These are phyloP conservation scores for Chimonanthus salicifolius DNA, from an alignment of 164 flowering plant genomes.

Conservation along the genomic window DNA sequence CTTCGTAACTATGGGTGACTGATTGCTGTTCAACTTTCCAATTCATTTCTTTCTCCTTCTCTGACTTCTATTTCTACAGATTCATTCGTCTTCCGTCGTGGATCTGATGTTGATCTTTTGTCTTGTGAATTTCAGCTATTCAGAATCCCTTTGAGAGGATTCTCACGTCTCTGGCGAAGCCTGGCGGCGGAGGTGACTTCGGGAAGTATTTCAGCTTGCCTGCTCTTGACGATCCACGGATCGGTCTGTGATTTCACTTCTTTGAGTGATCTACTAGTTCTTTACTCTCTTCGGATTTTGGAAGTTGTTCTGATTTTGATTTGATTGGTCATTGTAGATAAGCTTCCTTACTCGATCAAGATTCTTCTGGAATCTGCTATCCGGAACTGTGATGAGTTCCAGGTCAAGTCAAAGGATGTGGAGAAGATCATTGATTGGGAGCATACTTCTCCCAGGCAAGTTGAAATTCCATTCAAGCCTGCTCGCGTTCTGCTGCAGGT, in stretches of 20 bases:
- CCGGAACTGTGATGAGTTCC: conserved; percentile 90
- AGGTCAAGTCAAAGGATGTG: conserved; percentile 78
- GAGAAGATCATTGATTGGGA: conserved; percentile 96
- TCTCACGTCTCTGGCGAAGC: conserved; percentile 24
- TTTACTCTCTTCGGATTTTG: not conserved
- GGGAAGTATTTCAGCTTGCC: conserved; percentile 88
- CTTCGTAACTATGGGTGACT: conserved; percentile 70
- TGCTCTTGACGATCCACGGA: conserved; percentile 78
- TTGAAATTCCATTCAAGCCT: conserved; percentile 94
- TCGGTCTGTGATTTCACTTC: conserved; percentile 33
- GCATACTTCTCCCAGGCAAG: conserved; percentile 73
- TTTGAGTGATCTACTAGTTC: not conserved
- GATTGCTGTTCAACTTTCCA: not conserved
- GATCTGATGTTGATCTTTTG: not conserved
- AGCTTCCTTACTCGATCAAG: conserved; percentile 75
- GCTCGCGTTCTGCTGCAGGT: conserved; percentile 96
- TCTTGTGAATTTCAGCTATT: conserved; percentile 11
- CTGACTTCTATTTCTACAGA: not conserved
- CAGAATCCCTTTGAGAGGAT: conserved; percentile 22
- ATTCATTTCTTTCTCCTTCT: not conserved
- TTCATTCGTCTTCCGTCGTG: not conserved
- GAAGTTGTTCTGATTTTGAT: not conserved
- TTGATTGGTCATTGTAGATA: conserved; percentile 36
- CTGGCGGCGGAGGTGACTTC: conserved; percentile 63
- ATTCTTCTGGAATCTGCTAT: conserved; percentile 88